Evolutionary conservation across 768 basidiomycete genomes (phyloP), one percentile per base, ranked within the genome.

Genomic region (Boletus insuetus): DNA sequence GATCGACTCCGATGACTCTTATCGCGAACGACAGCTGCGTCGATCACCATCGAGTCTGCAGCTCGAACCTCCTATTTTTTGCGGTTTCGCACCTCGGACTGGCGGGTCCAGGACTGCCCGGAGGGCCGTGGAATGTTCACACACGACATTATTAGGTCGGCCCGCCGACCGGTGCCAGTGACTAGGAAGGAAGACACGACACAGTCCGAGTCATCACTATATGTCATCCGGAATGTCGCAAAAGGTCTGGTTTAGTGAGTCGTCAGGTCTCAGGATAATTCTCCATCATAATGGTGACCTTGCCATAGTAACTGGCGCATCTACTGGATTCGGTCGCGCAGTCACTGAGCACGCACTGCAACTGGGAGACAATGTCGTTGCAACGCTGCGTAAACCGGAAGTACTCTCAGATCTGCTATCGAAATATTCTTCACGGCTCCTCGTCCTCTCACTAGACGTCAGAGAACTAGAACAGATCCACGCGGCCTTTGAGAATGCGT

Each of bases 361-460:
- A 17, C 65, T 64, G 8, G 78, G 79, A 40, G 77, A 77, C 51
- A 73, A 49, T 11, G 76, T 71, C 45, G 69, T 77, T 45, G 79
- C 80, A 8, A 77, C 77, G 19, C 58, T 75, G 34, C 75, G 77
- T 47, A 68, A 66, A 51, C 52, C 58, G 1, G 61, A 53, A 8
- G 60, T 49, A 10, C 65, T 80, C 44, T 54, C 59, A 19, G 68
- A 69, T 38, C 73, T 72, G 22, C 40, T 55, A 5, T 51, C 56
- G 0, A 46, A 65, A 29, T 74, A 75, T 53, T 39, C 67, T 24
- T 59, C 67, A 4, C 68, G 64, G 32, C 70, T 80, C 3, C 66
- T 78, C 55, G 53, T 74, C 48, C 59, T 78, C 57, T 64, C 65
- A 38, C 63, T 78, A 42, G 77, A 82, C 51, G 77, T 80, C 39